phyloP scores from a whole-genome alignment of 164 flowering plant species.

The Stephania yunnanensis region DNA sequence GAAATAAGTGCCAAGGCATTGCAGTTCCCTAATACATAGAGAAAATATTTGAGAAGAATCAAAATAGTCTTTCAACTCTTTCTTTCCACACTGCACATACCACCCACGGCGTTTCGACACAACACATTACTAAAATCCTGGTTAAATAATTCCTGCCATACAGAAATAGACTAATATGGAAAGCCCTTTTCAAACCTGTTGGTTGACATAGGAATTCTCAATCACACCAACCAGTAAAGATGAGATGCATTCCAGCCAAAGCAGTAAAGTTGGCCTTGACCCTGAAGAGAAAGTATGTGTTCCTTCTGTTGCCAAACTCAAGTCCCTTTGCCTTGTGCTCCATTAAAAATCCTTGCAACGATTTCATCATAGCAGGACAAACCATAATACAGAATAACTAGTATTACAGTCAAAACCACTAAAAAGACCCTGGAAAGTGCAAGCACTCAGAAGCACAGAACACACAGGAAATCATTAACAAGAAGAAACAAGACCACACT shows the following conservation, averaged over 20 bases:
- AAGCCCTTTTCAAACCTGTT: neutral
- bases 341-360: neutral
- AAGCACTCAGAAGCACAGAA: neutral
- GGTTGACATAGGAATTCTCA: neutral
- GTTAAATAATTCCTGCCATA: neutral
- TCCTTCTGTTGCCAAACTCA: too few species aligned
- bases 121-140: neutral
- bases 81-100: neutral
- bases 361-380: neutral
- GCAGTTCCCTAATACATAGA: neutral
- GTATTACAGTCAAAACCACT: neutral
- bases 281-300: too few species aligned
- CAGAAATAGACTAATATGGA: neutral
- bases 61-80: neutral
- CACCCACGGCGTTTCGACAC: neutral
- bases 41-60: neutral
- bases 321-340: neutral
- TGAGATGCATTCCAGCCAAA: too few species aligned
- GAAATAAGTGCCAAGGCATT: neutral
- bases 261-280: neutral
- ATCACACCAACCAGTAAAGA: too few species aligned
- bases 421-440: neutral
- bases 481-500: neutral
- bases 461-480: slow-evolving; percentile 1
- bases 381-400: too few species aligned